Conservation (phyloP, 768 basidiomycete genomes). For the Naganishia kalamii region DNA sequence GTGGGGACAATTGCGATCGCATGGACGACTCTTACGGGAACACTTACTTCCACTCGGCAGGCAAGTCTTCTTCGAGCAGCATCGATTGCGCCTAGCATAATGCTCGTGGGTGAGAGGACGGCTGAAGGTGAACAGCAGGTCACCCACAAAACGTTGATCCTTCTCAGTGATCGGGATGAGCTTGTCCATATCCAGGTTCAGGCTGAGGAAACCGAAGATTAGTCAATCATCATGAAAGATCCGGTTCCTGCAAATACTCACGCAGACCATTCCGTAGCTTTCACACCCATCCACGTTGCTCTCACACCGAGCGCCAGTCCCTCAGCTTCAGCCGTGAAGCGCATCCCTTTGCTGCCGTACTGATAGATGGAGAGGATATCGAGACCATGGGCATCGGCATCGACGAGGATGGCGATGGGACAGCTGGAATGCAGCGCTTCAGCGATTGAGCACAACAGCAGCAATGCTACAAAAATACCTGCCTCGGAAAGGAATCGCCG, state of each 20-base stretch:
- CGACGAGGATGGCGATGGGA: slow-evolving; percentile 72
- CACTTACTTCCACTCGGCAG: slow-evolving; percentile 34
- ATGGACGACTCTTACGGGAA: not conserved
- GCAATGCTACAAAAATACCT: slow-evolving; percentile 23
- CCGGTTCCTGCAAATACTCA: no score
- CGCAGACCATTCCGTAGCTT: slow-evolving; percentile 61
- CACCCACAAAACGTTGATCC: slow-evolving; percentile 67
- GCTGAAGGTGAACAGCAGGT: not conserved
- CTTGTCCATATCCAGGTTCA: slow-evolving; percentile 52
- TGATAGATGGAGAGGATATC: slow-evolving; percentile 86
- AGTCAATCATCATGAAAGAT: not conserved
- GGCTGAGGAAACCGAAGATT: slow-evolving; percentile 49
- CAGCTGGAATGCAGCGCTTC: slow-evolving; percentile 51
- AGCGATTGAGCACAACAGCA: not conserved
- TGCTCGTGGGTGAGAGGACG: slow-evolving; percentile 24
- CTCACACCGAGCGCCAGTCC: slow-evolving; percentile 61
- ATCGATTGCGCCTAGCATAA: slow-evolving; percentile 29
- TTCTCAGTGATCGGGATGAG: slow-evolving; percentile 63
- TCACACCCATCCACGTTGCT: slow-evolving; percentile 74
- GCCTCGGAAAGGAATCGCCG: slow-evolving; percentile 62
- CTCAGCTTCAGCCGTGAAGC: slow-evolving; percentile 57
- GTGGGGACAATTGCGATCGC: no score
- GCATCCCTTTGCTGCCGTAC: slow-evolving; percentile 65
- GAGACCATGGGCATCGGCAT: slow-evolving; percentile 84
- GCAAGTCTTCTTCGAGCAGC: slow-evolving; percentile 31